Evolutionary conservation across 192 early-diverging fungal genomes (phyloP).

Genomic region (Dissophora globulifera): DNA sequence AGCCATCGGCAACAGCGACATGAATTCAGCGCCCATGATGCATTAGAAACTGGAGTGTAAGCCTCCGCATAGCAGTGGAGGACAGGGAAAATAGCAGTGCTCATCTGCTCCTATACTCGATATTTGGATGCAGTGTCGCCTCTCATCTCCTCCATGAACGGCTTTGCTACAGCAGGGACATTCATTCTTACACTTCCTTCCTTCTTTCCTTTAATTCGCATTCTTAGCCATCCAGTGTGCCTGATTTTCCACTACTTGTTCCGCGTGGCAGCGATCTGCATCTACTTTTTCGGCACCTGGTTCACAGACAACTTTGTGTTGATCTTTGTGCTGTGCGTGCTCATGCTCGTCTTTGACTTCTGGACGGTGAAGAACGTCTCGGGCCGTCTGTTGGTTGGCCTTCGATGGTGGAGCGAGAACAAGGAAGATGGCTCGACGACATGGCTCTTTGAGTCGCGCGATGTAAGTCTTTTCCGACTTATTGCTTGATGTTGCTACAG

Average conservation of each 20-base stretch:
- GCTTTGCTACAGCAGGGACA: no score
- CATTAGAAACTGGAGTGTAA: no score
- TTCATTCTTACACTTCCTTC: not conserved
- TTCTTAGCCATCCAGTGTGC: conserved; percentile 84
- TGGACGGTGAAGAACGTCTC: conserved; percentile 99
- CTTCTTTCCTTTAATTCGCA: not conserved
- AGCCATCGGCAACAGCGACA: no score
- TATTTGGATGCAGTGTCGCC: not conserved
- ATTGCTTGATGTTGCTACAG: no score
- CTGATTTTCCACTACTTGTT: conserved; percentile 93
- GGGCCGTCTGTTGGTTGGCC: conserved; percentile 93
- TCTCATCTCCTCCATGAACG: not conserved
- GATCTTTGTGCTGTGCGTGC: conserved; percentile 90
- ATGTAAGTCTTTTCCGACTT: conserved; percentile 67
- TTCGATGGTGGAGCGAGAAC: conserved; percentile 99
- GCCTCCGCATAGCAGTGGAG: not conserved
- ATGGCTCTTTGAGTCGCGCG: conserved; percentile 96
- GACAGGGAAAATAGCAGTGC: no score
- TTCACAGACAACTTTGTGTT: conserved; percentile 89
- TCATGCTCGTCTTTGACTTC: conserved; percentile 96
- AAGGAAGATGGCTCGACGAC: conserved; percentile 93
- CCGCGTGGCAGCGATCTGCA: conserved; percentile 80
- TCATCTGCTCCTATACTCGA: no score
- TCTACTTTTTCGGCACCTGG: conserved; percentile 87
- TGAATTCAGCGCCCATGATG: no score